A percentile compares a stretch with the other conserved stretches of the same genome.
Evolutionary conservation across 2,329 filamentous ascomycete genomes (phyloP).

Genomic region (Phyllosticta citriasiana): DNA sequence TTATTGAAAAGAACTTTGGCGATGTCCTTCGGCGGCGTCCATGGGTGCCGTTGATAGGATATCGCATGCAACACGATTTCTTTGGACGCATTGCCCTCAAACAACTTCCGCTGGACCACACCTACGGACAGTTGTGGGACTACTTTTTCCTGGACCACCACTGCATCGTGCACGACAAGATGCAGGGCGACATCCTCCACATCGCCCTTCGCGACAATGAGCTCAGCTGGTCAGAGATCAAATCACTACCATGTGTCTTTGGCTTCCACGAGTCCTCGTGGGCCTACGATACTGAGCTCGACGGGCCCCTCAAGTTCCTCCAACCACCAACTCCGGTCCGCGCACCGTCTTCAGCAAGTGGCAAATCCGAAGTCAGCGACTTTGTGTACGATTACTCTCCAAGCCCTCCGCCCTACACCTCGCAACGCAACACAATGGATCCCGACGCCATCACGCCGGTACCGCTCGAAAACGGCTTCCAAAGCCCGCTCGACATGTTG

Average conservation of each 20-base stretch:
- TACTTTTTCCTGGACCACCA: slow-evolving; percentile 31
- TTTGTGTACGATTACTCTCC: slow-evolving; percentile 34
- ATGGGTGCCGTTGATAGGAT: slow-evolving; percentile 31
- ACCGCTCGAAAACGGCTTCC: background rate
- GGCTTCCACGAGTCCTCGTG: slow-evolving; percentile 28
- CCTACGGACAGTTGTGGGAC: slow-evolving; percentile 28
- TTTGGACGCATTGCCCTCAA: slow-evolving; percentile 30
- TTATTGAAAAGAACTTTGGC: slow-evolving; percentile 27
- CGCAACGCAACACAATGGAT: slow-evolving; percentile 10
- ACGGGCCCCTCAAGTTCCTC: slow-evolving; percentile 18
- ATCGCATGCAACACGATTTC: slow-evolving; percentile 28
- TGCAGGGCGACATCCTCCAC: slow-evolving; percentile 32
- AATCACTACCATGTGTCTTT: slow-evolving; percentile 23
- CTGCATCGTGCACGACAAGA: slow-evolving; percentile 32
- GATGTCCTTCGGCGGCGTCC: slow-evolving; percentile 26
- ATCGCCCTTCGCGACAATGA: slow-evolving; percentile 31
- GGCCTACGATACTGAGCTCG: slow-evolving; percentile 29
- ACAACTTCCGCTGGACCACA: slow-evolving; percentile 23
- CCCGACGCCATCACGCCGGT: background rate
- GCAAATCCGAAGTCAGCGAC: slow-evolving; percentile 13
- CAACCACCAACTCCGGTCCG: slow-evolving; percentile 17
- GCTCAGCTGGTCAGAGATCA: slow-evolving; percentile 30
- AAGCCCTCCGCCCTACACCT: slow-evolving; percentile 31
- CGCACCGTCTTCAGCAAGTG: slow-evolving; percentile 13
- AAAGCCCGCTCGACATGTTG: slow-evolving; percentile 6